phyloP scores from a whole-genome alignment of 768 basidiomycete genomes.

The Collybiopsis confluens region DNA sequence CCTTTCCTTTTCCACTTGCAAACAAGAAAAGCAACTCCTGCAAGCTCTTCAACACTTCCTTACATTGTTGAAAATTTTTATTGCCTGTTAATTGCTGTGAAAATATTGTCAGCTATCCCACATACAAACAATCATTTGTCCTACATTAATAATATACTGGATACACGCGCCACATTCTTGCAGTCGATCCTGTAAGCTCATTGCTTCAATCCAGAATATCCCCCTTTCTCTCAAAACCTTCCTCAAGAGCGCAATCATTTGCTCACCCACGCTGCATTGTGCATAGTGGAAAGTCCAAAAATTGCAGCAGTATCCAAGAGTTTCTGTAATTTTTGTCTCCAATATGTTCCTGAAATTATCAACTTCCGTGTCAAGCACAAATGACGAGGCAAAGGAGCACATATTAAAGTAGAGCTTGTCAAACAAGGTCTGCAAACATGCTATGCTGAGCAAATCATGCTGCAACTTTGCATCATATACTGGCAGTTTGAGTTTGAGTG shows the following conservation, averaged over 20 bases:
- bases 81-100: too few species aligned
- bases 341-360: background rate
- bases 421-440: background rate
- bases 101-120: too few species aligned
- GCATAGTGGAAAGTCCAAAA: slow-evolving; percentile 1
- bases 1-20: too few species aligned
- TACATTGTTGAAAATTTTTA: too few species aligned
- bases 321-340: background rate
- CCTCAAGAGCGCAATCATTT: background rate
- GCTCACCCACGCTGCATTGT: background rate
- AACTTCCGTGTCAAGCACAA: background rate
- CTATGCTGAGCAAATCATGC: background rate
- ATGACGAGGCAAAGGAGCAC: slow-evolving; percentile 3
- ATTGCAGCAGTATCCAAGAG: slow-evolving; percentile 3
- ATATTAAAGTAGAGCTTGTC: slow-evolving; percentile 6
- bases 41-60: too few species aligned
- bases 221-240: background rate
- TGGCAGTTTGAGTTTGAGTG: too few species aligned
- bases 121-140: too few species aligned
- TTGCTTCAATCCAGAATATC: background rate
- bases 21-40: too few species aligned
- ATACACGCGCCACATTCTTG: too few species aligned
- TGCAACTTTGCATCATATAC: background rate
- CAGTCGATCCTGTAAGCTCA: too few species aligned
- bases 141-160: too few species aligned